phyloP scores from a whole-genome alignment of 225 moss, liverwort and hornwort genomes.

The Physcomitrium patens region DNA sequence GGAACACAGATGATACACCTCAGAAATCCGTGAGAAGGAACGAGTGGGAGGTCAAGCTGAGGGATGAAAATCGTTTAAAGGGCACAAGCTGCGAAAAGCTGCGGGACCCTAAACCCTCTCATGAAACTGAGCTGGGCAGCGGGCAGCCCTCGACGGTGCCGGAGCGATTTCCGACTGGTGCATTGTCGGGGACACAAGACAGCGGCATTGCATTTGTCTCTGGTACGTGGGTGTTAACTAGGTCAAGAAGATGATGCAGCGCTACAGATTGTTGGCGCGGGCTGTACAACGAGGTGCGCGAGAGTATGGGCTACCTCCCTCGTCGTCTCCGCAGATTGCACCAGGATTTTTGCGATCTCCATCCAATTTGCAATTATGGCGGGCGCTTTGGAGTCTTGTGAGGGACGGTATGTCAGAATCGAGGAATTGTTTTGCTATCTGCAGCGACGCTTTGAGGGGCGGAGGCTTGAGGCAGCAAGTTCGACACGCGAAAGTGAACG shows the following conservation, averaged over 20 bases:
- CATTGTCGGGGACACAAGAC: too few relatives aligned
- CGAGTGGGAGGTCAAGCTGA: too few relatives aligned
- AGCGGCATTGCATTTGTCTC: too few relatives aligned
- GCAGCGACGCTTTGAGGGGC: constrained; percentile 10
- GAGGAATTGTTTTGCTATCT: neutral
- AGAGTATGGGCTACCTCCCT: neutral
- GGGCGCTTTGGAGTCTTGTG: constrained; percentile 32
- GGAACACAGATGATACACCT: too few relatives aligned
- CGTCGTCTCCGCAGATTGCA: neutral
- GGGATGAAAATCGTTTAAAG: too few relatives aligned
- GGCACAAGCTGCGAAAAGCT: too few relatives aligned
- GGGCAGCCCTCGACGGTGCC: too few relatives aligned
- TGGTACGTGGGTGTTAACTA: neutral
- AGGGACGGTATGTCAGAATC: neutral
- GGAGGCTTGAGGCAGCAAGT: constrained; percentile 56
- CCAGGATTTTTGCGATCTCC: constrained; percentile 18
- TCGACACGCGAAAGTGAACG: constrained; percentile 84
- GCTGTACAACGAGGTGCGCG: constrained; percentile 27
- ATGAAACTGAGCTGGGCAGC: too few relatives aligned
- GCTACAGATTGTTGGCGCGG: constrained; percentile 28
- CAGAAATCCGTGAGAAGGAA: too few relatives aligned
- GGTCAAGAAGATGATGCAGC: constrained; percentile 34
- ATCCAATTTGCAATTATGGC: constrained; percentile 29
- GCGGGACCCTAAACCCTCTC: too few relatives aligned
- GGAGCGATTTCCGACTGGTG: too few relatives aligned